phyloP scores from a whole-genome alignment of 768 basidiomycete genomes.

The Sarcomyxa edulis region DNA sequence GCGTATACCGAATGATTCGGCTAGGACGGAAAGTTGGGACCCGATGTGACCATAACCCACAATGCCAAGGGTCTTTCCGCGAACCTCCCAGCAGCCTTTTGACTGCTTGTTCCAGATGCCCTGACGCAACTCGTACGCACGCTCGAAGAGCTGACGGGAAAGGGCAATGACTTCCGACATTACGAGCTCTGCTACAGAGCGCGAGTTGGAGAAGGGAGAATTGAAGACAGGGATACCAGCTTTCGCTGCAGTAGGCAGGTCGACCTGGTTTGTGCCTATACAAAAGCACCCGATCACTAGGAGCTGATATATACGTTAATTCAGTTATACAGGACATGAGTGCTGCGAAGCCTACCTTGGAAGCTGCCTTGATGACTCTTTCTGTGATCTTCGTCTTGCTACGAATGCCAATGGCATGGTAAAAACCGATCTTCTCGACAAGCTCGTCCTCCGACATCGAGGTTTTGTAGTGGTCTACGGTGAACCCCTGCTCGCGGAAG shows the following conservation, averaged over 20 bases:
- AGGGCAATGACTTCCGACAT: constrained; percentile 90
- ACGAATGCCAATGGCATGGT: constrained; percentile 95
- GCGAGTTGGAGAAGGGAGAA: constrained; percentile 97
- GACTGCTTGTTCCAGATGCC: constrained; percentile 99
- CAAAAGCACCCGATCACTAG: constrained; percentile 98
- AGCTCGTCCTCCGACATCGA: constrained; percentile 94
- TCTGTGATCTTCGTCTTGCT: constrained; percentile 97
- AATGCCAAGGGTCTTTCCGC: constrained; percentile 97
- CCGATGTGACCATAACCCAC: constrained; percentile 99
- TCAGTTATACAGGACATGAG: neutral
- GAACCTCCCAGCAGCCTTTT: constrained; percentile 96
- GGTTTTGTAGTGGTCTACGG: constrained; percentile 84
- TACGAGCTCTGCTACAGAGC: constrained; percentile 98
- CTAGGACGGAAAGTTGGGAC: constrained; percentile 92
- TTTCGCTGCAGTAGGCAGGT: constrained; percentile 74
- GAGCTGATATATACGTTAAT: constrained; percentile 57
- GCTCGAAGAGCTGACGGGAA: constrained; percentile 90
- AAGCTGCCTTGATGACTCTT: constrained; percentile 79
- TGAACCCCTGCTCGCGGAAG: constrained; percentile 80
- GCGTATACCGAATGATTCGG: constrained; percentile 93
- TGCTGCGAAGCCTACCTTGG: constrained; percentile 51
- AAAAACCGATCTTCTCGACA: constrained; percentile 70
- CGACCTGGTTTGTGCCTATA: constrained; percentile 98
- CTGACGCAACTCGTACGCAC: constrained; percentile 78
- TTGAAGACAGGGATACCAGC: constrained; percentile 98